These are phyloP conservation scores for Phyllosticta citrichinensis DNA, from an alignment of 2,329 filamentous ascomycete species.

Conservation along the genomic window DNA sequence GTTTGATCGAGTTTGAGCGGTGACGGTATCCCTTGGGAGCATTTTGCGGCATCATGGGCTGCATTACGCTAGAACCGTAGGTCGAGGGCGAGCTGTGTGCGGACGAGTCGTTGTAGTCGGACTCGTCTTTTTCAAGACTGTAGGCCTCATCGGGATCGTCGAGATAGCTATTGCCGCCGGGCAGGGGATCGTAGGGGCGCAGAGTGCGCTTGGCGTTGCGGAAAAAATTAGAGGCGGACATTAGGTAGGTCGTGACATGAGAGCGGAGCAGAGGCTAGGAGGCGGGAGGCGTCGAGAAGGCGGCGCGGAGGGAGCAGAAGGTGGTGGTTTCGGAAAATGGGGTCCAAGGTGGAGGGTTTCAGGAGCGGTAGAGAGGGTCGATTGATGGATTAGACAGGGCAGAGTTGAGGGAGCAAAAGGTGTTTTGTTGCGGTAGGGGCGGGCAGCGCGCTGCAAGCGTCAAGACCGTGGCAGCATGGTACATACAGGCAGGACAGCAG, in stretches of 20 bases:
- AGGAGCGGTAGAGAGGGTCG: neutral
- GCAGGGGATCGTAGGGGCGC: conserved; percentile 22
- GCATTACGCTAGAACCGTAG: conserved; percentile 31
- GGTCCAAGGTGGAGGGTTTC: neutral
- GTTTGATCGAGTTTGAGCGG: conserved; percentile 11
- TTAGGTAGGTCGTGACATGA: conserved; percentile 11
- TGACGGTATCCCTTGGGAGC: conserved; percentile 20
- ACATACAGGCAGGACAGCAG: no score
- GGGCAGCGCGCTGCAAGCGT: neutral
- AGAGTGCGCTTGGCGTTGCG: conserved; percentile 28
- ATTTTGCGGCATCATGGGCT: conserved; percentile 31
- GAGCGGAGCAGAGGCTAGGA: conserved; percentile 1
- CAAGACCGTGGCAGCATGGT: neutral
- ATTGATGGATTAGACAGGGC: neutral
- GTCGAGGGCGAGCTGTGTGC: conserved; percentile 38
- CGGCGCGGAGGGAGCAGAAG: neutral
- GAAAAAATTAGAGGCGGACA: conserved; percentile 29
- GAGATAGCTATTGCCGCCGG: conserved; percentile 10
- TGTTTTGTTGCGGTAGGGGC: neutral
- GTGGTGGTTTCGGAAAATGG: neutral
- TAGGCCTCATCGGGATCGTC: conserved; percentile 24
- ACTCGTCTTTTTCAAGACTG: conserved; percentile 30
- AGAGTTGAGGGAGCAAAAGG: neutral
- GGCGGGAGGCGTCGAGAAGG: conserved; percentile 1
- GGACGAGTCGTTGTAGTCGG: conserved; percentile 25